phyloP scores from a whole-genome alignment of 257 asterid genomes.

The Nicotiana tabacum region DNA sequence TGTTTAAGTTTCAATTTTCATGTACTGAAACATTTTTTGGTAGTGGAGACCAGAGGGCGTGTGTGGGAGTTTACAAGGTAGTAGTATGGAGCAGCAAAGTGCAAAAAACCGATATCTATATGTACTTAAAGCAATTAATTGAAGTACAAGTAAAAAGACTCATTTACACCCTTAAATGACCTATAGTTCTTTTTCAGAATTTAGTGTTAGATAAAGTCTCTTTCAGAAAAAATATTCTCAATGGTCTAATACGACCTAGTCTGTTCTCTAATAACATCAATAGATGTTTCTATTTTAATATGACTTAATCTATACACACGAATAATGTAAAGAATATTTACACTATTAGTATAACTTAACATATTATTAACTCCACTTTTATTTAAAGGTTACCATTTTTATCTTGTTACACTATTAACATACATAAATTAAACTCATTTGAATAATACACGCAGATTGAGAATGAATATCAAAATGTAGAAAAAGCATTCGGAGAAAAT shows the following conservation, averaged over 20 bases:
- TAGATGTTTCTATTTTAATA: no score
- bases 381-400: neutral
- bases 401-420: neutral
- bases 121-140: neutral
- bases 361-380: neutral
- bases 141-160: neutral
- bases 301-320: no score
- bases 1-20: neutral
- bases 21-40: neutral
- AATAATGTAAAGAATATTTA: no score
- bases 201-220: neutral
- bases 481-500: constrained; percentile 33
- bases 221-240: neutral
- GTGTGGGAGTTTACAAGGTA: neutral
- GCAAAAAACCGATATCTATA: no score
- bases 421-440: neutral
- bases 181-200: no score
- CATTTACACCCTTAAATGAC: neutral
- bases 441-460: constrained; percentile 50
- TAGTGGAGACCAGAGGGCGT: neutral
- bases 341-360: no score
- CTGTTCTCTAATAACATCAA: neutral
- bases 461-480: constrained; percentile 78
- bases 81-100: neutral
- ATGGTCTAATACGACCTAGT: neutral